Base-by-base conservation (phyloP, 176 grass and related monocot genomes). In the Cenchrus purpureus region DNA sequence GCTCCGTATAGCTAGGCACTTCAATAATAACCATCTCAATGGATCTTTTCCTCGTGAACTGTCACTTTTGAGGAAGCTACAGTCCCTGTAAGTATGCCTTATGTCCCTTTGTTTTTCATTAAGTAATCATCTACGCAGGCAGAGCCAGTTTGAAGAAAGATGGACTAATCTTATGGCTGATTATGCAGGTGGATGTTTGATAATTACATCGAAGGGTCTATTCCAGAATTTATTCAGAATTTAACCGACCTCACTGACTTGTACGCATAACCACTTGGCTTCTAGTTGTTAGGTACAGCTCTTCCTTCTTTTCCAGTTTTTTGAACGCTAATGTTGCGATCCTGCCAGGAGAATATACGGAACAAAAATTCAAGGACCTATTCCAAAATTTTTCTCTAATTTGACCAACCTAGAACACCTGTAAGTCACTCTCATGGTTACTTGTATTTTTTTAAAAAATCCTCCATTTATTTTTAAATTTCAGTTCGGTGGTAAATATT, bases 131-230 rank as follows among this genome's bases (percentile, higher is more conserved):
- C 20, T 58, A 49, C 4, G 13, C 7, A 50, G 28, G 15, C 10
- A 71, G 80, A 65, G 9, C 29, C 12, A 68, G 50, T 51, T 69
- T 69, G 55, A 79, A 44, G 50, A 87, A 79, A 64, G 45, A 79
- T 43, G 44, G 44, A 57, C 31, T 80, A 32, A 50, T n/a, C 20
- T 40, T 48, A 0, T 82, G 37, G 57, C 32, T 88, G 9, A 44
- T 68, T 77, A 49, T 87, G 82, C 83, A 91, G 88, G 73, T 91
- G 92, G 92, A 87, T 85, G 66, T 93, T 93, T 52, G 92, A 93
- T 77, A 93, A 88, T 80, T 17, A 86, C 57, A 83, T 93, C 10
- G 53, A 72, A 66, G 92, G 86, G 55, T 2, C 5, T 66, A 11
- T 93, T 79, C 91, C 91, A 32, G 55, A 77, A 60, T 82, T 79